A percentile compares a stretch with the other conserved stretches of the same genome.
Conservation (phyloP, 1,139 yeast genomes). For the Taphrina deformans region DNA sequence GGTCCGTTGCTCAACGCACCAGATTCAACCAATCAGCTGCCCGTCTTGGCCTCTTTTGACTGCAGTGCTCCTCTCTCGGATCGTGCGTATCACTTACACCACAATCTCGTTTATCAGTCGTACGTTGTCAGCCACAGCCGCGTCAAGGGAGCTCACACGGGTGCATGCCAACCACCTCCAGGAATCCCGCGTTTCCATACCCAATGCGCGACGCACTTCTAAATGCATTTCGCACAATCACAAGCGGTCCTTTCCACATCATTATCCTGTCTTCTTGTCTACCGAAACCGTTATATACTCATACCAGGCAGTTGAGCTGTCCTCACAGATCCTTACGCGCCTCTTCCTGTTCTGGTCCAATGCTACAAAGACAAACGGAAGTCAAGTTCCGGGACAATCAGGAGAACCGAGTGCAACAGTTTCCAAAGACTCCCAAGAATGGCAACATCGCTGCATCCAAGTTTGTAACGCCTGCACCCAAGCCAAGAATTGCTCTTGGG, state of each 20-base stretch:
- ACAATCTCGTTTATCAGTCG: neutral
- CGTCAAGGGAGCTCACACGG: neutral
- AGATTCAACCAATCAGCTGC: neutral
- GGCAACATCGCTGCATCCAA: neutral
- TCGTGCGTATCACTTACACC: conserved; percentile 1
- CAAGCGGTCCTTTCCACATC: too few relatives aligned
- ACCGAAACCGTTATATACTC: too few relatives aligned
- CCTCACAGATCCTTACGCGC: neutral
- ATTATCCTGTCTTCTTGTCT: too few relatives aligned
- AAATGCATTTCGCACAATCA: conserved; percentile 1
- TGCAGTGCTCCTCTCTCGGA: neutral
- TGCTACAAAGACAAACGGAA: conserved; percentile 29
- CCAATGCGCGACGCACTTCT: neutral
- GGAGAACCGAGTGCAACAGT: conserved; percentile 22
- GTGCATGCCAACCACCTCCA: neutral
- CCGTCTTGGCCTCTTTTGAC: neutral
- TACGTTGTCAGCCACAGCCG: neutral
- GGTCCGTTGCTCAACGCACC: neutral
- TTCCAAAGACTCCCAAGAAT: conserved; percentile 32
- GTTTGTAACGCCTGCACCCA: conserved; percentile 30
- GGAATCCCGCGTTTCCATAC: neutral
- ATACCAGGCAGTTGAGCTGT: too few relatives aligned
- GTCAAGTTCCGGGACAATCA: conserved; percentile 29
- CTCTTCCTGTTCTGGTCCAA: neutral
- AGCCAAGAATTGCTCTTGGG: conserved; percentile 25